phyloP scores from a whole-genome alignment of 2,329 filamentous ascomycete species.

The Trichoderma sp. region DNA sequence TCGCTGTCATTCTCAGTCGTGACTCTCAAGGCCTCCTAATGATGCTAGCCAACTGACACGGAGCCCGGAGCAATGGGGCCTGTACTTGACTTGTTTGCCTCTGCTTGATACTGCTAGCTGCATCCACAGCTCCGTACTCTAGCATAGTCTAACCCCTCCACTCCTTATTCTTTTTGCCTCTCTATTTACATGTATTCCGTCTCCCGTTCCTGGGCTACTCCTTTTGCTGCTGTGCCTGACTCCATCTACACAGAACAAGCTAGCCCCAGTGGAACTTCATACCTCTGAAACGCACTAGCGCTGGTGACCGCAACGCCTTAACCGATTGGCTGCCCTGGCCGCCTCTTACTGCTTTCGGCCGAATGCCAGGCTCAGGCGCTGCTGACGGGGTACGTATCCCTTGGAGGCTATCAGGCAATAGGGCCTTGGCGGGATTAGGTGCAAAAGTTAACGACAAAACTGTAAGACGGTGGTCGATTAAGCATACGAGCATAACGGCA shows the following conservation, averaged over 20 bases:
- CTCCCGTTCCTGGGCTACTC: background rate
- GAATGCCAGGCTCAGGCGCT: background rate
- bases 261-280: background rate
- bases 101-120: background rate
- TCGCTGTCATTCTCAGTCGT: background rate
- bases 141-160: background rate
- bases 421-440: background rate
- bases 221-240: background rate
- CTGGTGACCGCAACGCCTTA: constrained; percentile 4
- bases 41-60: background rate
- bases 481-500: constrained; percentile 5
- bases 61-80: background rate
- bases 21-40: background rate
- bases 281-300: constrained; percentile 20
- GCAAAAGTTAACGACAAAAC: background rate
- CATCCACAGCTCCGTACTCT: background rate
- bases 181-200: background rate
- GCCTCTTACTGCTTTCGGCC: constrained; percentile 10
- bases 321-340: constrained; percentile 13
- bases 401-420: background rate
- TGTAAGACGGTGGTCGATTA: background rate
- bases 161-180: background rate
- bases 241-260: background rate
- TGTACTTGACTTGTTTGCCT: background rate
- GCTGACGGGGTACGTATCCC: background rate